A percentile compares a stretch with the other conserved stretches of the same genome.
These are phyloP conservation scores for Microdochium bolleyi DNA, from an alignment of 2,329 filamentous ascomycete species.

Conservation along the genomic window DNA sequence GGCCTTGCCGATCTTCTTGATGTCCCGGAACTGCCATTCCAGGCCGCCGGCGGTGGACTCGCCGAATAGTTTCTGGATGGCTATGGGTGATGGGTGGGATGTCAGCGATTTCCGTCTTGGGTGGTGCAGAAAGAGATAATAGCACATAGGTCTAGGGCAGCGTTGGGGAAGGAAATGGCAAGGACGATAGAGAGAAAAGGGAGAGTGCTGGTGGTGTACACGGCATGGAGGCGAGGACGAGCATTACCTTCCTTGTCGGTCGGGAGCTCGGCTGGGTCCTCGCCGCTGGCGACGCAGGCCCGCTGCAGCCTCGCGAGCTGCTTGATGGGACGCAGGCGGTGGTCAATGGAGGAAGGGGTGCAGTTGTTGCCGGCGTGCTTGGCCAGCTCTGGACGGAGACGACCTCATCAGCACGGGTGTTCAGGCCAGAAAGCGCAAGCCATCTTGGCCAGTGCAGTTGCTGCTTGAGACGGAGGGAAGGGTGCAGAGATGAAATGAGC, in stretches of 20 bases:
- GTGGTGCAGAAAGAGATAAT: not conserved
- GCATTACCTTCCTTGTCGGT: slow-evolving; percentile 27
- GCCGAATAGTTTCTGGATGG: slow-evolving; percentile 52
- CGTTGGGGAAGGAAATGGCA: not conserved
- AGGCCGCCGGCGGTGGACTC: slow-evolving; percentile 50
- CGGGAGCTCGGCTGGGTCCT: slow-evolving; percentile 25
- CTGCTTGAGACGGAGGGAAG: too few relatives aligned
- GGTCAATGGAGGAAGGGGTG: slow-evolving; percentile 24
- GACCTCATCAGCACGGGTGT: not conserved
- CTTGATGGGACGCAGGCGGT: slow-evolving; percentile 29
- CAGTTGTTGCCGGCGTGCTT: slow-evolving; percentile 20
- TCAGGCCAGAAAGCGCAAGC: too few relatives aligned
- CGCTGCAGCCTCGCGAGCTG: slow-evolving; percentile 26
- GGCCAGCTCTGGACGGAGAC: slow-evolving; percentile 12
- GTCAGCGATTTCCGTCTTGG: not conserved
- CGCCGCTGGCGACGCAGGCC: slow-evolving; percentile 13
- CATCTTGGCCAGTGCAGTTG: too few relatives aligned
- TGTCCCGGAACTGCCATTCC: slow-evolving; percentile 50
- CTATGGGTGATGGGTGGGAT: slow-evolving; percentile 22
- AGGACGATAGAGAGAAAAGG: not conserved
- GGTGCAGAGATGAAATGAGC: too few relatives aligned
- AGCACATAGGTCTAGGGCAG: not conserved
- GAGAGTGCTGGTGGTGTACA: not conserved
- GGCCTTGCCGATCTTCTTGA: slow-evolving; percentile 44
- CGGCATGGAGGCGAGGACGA: too few relatives aligned